Conservation (phyloP, 2,329 filamentous ascomycete species). For the Lasiodiplodia citricola region DNA sequence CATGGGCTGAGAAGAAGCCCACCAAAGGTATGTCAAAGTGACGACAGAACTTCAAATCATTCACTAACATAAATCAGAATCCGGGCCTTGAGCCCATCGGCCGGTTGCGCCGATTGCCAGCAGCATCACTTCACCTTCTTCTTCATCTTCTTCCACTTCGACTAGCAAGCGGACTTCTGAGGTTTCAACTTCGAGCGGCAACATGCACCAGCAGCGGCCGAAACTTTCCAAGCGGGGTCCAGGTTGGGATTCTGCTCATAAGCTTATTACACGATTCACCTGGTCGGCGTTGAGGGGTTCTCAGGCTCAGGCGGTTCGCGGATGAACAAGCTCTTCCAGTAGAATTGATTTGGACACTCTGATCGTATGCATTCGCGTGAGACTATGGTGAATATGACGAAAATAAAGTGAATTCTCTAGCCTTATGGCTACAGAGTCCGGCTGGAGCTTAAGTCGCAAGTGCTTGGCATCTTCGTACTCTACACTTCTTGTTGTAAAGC, state of each 20-base stretch:
- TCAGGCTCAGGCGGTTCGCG: constrained; percentile 27
- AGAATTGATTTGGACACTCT: constrained; percentile 5
- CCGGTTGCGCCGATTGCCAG: constrained; percentile 17
- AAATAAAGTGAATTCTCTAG: too few relatives aligned
- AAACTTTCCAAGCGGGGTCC: constrained; percentile 25
- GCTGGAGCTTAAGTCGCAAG: too few relatives aligned
- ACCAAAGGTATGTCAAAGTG: too few relatives aligned
- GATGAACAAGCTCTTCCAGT: constrained; percentile 19
- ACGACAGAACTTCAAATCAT: too few relatives aligned
- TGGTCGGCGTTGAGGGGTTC: constrained; percentile 28
- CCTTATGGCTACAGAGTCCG: too few relatives aligned
- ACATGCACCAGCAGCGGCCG: constrained; percentile 13
- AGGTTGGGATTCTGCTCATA: constrained; percentile 28
- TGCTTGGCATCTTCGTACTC: too few relatives aligned
- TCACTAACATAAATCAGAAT: too few relatives aligned
- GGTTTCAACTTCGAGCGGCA: constrained; percentile 8
- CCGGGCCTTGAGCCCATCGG: too few relatives aligned
- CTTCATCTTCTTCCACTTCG: constrained; percentile 22
- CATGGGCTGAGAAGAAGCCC: constrained; percentile 34
- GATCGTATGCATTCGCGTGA: too few relatives aligned
- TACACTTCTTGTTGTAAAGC: too few relatives aligned
- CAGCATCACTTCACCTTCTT: constrained; percentile 19
- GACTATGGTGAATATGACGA: too few relatives aligned
- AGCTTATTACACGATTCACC: constrained; percentile 28
- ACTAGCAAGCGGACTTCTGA: constrained; percentile 18